Evolutionary conservation across 192 early-diverging fungal genomes (phyloP).

Genomic region (Entophlyctis helioformis): DNA sequence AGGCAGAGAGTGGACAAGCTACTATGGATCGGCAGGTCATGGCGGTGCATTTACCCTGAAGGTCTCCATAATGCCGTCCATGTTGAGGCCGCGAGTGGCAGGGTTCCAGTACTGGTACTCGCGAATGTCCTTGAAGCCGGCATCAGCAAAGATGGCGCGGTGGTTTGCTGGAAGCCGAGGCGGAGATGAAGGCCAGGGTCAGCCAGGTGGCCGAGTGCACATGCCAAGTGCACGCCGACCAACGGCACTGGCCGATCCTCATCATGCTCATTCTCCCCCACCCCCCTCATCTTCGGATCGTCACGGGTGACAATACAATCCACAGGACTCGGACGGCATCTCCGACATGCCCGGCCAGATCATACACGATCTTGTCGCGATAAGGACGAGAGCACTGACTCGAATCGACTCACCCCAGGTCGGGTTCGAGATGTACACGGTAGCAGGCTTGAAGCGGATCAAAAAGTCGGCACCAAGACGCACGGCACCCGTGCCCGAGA

Average conservation of each 20-base stretch:
- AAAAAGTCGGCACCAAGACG: constrained; percentile 79
- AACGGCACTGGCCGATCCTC: too few relatives aligned
- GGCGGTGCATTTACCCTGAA: constrained; percentile 39
- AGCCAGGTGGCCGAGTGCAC: too few relatives aligned
- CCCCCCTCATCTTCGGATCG: too few relatives aligned
- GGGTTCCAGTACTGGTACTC: constrained; percentile 91
- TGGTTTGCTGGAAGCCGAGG: constrained; percentile 70
- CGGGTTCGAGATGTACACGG: constrained; percentile 83
- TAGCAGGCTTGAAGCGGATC: constrained; percentile 52
- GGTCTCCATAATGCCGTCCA: constrained; percentile 60
- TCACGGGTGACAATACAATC: too few relatives aligned
- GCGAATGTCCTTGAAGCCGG: constrained; percentile 68
- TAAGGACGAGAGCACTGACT: too few relatives aligned
- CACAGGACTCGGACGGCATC: too few relatives aligned
- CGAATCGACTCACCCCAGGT: constrained; percentile 92
- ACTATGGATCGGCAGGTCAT: too few relatives aligned
- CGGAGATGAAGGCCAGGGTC: too few relatives aligned
- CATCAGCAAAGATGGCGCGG: constrained; percentile 72
- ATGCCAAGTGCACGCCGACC: too few relatives aligned
- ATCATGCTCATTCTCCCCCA: too few relatives aligned
- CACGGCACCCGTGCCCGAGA: constrained; percentile 92
- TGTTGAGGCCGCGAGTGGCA: constrained; percentile 60
- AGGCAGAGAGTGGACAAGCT: not conserved
- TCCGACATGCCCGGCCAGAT: too few relatives aligned
- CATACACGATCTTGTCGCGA: too few relatives aligned